Percentiles rank a stretch among this genome's conserved stretches.
Conservation (phyloP, 352 stramenopile genomes). For the Phytophthora vignae region DNA sequence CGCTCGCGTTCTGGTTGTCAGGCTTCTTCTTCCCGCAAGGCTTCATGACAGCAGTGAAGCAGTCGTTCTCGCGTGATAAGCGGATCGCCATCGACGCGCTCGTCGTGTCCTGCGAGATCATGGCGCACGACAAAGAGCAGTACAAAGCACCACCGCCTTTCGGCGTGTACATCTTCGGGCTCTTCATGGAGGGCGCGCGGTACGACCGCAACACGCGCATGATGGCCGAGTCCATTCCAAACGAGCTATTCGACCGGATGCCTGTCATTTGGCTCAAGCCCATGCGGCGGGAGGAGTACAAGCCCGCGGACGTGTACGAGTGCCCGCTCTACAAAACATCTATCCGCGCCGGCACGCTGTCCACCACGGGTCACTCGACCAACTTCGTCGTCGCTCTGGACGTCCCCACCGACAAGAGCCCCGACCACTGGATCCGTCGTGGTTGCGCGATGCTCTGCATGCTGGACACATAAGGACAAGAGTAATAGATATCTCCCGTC, state of each 20-base stretch:
- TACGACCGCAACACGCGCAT: constrained; percentile 81
- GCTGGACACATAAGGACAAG: constrained; percentile 85
- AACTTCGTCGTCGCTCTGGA: constrained; percentile 93
- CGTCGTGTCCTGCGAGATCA: constrained; percentile 85
- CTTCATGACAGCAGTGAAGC: constrained; percentile 96
- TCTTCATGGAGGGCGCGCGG: constrained; percentile 95
- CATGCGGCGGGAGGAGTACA: constrained; percentile 81
- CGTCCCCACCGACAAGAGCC: constrained; percentile 83
- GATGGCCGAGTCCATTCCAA: constrained; percentile 91
- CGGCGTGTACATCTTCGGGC: constrained; percentile 94
- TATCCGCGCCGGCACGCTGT: constrained; percentile 90
- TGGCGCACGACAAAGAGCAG: constrained; percentile 74
- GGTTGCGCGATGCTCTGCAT: constrained; percentile 95
- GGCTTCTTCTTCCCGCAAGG: constrained; percentile 97
- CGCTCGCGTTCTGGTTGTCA: constrained; percentile 91
- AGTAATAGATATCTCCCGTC: not conserved
- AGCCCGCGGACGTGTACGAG: constrained; percentile 83
- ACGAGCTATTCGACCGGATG: constrained; percentile 92
- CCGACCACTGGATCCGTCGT: constrained; percentile 94
- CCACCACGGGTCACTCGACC: constrained; percentile 94
- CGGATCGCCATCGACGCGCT: constrained; percentile 94
- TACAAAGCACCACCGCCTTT: constrained; percentile 68
- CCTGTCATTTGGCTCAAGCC: constrained; percentile 93
- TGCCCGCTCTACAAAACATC: constrained; percentile 96
- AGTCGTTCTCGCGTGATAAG: constrained; percentile 91